These are phyloP conservation scores for Talaromyces ruber DNA, from an alignment of 495 filamentous ascomycete genomes.

Conservation along the genomic window DNA sequence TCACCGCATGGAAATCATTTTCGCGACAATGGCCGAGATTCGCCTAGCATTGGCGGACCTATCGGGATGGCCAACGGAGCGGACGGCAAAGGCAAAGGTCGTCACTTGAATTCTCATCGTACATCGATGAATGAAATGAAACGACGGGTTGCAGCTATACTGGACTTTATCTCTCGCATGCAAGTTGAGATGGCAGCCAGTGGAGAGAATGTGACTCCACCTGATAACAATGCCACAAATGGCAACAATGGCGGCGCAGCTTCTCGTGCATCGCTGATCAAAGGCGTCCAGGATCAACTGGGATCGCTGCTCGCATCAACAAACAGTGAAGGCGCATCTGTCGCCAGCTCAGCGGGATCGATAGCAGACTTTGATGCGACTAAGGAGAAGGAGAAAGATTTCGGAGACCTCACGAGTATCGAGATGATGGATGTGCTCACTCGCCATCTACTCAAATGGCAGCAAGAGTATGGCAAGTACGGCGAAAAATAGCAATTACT, in stretches of 20 bases:
- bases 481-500: constrained; percentile 31
- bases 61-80: constrained; percentile 32
- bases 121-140: constrained; percentile 91
- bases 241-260: constrained; percentile 23
- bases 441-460: constrained; percentile 69
- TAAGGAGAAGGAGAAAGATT: constrained; percentile 39
- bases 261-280: constrained; percentile 14
- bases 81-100: constrained; percentile 48
- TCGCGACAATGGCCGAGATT: constrained; percentile 44
- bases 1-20: constrained; percentile 61
- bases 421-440: constrained; percentile 82
- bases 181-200: constrained; percentile 76
- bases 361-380: constrained; percentile 20
- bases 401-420: constrained; percentile 58
- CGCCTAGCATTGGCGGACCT: constrained; percentile 24
- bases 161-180: constrained; percentile 84
- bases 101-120: constrained; percentile 43
- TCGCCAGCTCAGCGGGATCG: constrained; percentile 15
- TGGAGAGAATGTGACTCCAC: constrained; percentile 29
- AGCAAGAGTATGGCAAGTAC: constrained; percentile 51
- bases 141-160: constrained; percentile 68
- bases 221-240: constrained; percentile 25
- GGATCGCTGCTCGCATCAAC: constrained; percentile 17
- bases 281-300: constrained; percentile 29
- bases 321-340: constrained; percentile 15